Percentiles rank a stretch among this genome's conserved stretches.
phyloP scores from a whole-genome alignment of 345 rosid species.

The Pistacia atlantica region DNA sequence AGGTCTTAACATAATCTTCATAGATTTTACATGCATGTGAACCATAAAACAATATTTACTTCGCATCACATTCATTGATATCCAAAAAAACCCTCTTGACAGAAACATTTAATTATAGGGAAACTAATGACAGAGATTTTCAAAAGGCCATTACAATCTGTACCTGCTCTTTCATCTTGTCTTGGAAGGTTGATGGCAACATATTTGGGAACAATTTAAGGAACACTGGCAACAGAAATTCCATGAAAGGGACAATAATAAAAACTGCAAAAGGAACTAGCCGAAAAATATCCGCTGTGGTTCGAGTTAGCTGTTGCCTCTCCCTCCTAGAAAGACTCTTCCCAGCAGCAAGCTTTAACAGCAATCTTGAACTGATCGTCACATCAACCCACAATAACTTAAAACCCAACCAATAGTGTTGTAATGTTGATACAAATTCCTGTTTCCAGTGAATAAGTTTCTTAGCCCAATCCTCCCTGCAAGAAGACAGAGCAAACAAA shows the following conservation, averaged over 20 bases:
- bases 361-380: slow-evolving; percentile 67
- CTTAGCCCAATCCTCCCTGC: slow-evolving; percentile 72
- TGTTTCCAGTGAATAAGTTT: slow-evolving; percentile 67
- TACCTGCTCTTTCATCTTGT: slow-evolving; percentile 84
- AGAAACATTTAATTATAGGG: background rate
- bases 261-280: slow-evolving; percentile 84
- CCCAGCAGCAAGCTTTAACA: slow-evolving; percentile 66
- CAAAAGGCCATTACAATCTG: background rate
- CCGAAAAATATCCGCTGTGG: slow-evolving; percentile 92
- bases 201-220: slow-evolving; percentile 75
- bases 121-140: background rate
- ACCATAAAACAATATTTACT: background rate
- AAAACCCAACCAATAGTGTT: slow-evolving; percentile 75
- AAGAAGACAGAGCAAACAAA: slow-evolving; percentile 19
- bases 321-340: slow-evolving; percentile 84
- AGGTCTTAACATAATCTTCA: background rate
- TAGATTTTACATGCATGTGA: background rate
- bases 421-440: slow-evolving; percentile 60
- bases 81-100: background rate
- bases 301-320: slow-evolving; percentile 87
- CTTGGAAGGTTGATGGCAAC: slow-evolving; percentile 83
- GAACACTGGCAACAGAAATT: slow-evolving; percentile 70
- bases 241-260: slow-evolving; percentile 78
- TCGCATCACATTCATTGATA: background rate
- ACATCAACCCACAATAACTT: slow-evolving; percentile 70